These are phyloP conservation scores for Citrus sp. DNA, from an alignment of 345 rosid species.

Conservation along the genomic window DNA sequence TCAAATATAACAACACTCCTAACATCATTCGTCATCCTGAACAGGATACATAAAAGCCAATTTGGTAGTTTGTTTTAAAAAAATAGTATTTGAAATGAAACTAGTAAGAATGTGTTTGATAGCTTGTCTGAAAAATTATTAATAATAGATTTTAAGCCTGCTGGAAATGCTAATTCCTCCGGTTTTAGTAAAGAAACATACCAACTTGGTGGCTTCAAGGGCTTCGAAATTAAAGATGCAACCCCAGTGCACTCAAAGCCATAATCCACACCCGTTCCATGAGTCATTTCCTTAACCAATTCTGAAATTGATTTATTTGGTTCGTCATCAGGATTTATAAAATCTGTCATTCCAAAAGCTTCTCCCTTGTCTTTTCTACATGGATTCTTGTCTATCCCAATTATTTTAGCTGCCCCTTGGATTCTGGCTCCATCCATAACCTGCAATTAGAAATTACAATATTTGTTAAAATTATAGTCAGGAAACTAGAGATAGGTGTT, in stretches of 20 bases:
- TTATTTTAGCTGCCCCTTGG: slow-evolving; percentile 52
- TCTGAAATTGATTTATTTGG: slow-evolving; percentile 35
- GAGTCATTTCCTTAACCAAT: slow-evolving; percentile 35
- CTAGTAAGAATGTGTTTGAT: too few relatives aligned
- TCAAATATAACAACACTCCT: too few relatives aligned
- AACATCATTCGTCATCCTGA: too few relatives aligned
- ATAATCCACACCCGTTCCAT: slow-evolving; percentile 56
- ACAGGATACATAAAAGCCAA: too few relatives aligned
- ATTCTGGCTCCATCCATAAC: slow-evolving; percentile 53
- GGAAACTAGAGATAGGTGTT: too few relatives aligned
- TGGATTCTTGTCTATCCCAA: slow-evolving; percentile 57
- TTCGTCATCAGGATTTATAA: slow-evolving; percentile 52
- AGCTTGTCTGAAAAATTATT: neutral
- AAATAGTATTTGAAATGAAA: too few relatives aligned
- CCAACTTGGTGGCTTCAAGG: slow-evolving; percentile 46
- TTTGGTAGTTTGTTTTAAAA: too few relatives aligned
- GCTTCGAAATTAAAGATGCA: slow-evolving; percentile 39
- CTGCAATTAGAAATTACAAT: slow-evolving; percentile 17
- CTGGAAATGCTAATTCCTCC: too few relatives aligned
- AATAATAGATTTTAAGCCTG: neutral
- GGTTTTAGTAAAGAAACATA: neutral
- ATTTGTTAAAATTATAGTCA: too few relatives aligned
- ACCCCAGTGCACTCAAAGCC: slow-evolving; percentile 65
- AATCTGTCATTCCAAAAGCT: slow-evolving; percentile 53
- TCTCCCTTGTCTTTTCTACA: slow-evolving; percentile 31